Base-by-base conservation (phyloP, 768 basidiomycete species). In the Cubamyces lactineus region DNA sequence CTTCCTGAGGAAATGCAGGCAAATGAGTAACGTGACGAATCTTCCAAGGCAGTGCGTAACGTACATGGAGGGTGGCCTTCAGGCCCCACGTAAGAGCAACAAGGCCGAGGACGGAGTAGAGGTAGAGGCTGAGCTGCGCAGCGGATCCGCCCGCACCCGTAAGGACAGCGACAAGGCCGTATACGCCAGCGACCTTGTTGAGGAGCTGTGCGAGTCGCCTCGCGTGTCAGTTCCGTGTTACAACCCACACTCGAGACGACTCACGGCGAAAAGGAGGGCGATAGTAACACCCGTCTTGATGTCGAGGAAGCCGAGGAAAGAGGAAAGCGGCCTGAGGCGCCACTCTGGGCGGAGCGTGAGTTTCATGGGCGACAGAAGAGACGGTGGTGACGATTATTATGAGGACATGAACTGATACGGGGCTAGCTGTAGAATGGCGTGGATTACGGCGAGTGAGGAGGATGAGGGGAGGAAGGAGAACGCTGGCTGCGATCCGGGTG, bases 121-220 rank as follows among this genome's bases (percentile, higher is more conserved):
- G 80, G 75, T 98, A 98, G 71, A 96, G 82, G 74, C 87, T 91
- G 62, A 98, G 82, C 76, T 99, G 97, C 0, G 90, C 87, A 67
- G 94, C 86, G n/a, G 89, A 87, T n/a, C 91, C 89, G n/a, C 92
- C 94, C 30, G 92, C 89, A 19, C 96, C 96, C 0, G 90, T 91
- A 61, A 95, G 76, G 59, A 95, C 84, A 5, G 95, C 96, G 61
- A 99, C 88, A 59, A 99, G 84, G 57, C 97, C 97, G 73, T 98
- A 99, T 9, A 98, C 85, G 53, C 97, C 96, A 19, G 97, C 96
- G 52, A 96, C 96, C 78, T 99, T 99, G 84, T 99, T 99, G 66
- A 99, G 80, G 55, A 94, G 77, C 91, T 92, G 69, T 41, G 49
- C 49, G 67, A 63, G 53, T 43, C 50, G 58, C 38, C 58, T 26